Evolutionary conservation across 2,329 filamentous ascomycete species (phyloP), one percentile per base, ranked within the genome.

Genomic region (Tolypocladium pustulatum): DNA sequence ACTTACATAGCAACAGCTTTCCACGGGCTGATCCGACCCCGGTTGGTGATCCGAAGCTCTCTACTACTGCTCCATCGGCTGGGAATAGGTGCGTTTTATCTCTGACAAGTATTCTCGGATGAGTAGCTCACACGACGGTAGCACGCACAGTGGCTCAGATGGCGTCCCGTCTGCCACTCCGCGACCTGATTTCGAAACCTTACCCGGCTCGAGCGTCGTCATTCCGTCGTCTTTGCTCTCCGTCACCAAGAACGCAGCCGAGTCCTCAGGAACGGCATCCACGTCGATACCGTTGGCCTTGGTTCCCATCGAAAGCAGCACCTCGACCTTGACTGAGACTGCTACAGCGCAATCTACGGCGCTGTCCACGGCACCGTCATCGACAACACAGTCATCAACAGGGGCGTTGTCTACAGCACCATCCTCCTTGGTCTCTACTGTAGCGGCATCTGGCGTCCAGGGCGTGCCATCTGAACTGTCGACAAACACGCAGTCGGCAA

Each of bases 1-100:
- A 56, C 62, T 65, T 54, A 68, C 49, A 57, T 30, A 10, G 36
- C 7, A 49, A 32, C 25, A 70, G 67, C 61, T 58, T 49, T 54
- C 64, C 54, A 57, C 61, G 65, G 62, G 64, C 58, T 38, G 64
- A 63, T 41, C 34, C 41, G 40, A 55, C 34, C 27, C 27, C 22
- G 5, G 22, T 22, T 27, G 57, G 43, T 15, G 25, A 36, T 5
- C 52, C 36, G 27, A 38, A 17, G 3, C 22, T 43, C 20, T n/a
- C 49, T 22, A 1, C 30, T 37, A 25, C 32, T 10, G 25, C 49
- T 38, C 57, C 56, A 13, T 13, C 30, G 22, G 30, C 41, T 34
- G 32, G 27, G 8, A 20, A 25, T 3, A 51, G 52, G 61, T 61
- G 57, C 36, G 60, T 55, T 34, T 10, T 15, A 4, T 20, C 13